A percentile compares a stretch with the other conserved stretches of the same genome.
These are phyloP conservation scores for Leersia perrieri DNA, from an alignment of 176 grass and related monocot species.

Conservation along the genomic window DNA sequence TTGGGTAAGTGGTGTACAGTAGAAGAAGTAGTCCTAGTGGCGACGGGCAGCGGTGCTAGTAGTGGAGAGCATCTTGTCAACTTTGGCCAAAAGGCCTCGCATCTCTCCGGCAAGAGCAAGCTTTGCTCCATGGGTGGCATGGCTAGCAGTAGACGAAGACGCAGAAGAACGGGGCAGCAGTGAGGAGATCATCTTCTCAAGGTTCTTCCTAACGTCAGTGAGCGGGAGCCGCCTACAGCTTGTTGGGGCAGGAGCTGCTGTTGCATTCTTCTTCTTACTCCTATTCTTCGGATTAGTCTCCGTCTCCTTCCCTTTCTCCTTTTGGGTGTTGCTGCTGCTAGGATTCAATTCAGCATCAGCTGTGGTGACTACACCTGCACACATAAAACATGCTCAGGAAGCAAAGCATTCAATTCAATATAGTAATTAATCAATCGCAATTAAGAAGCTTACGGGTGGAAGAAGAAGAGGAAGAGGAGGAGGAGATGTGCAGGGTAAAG, in stretches of 20 bases:
- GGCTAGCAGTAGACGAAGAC: not conserved
- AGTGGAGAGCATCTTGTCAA: constrained; percentile 51
- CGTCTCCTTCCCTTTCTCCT: no score
- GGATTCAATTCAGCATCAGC: not conserved
- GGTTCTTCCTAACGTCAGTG: constrained; percentile 61
- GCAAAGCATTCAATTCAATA: no score
- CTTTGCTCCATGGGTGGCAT: not conserved
- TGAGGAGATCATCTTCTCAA: constrained; percentile 70
- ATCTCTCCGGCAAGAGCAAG: constrained; percentile 56
- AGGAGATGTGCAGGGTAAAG: not conserved
- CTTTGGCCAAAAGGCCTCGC: constrained; percentile 69
- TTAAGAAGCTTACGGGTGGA: not conserved
- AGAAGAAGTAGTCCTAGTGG: not conserved
- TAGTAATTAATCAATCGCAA: no score
- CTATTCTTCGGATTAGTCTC: not conserved
- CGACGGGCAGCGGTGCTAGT: not conserved
- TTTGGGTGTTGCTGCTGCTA: not conserved
- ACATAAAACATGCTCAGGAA: no score
- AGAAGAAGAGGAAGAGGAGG: not conserved
- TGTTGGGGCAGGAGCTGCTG: not conserved
- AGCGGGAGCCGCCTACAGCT: constrained; percentile 45
- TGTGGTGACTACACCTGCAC: not conserved
- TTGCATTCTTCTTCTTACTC: not conserved
- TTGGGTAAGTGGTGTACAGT: not conserved
- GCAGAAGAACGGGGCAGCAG: constrained; percentile 28